Conservation (phyloP, 352 stramenopile genomes). For the Peronospora destructor region DNA sequence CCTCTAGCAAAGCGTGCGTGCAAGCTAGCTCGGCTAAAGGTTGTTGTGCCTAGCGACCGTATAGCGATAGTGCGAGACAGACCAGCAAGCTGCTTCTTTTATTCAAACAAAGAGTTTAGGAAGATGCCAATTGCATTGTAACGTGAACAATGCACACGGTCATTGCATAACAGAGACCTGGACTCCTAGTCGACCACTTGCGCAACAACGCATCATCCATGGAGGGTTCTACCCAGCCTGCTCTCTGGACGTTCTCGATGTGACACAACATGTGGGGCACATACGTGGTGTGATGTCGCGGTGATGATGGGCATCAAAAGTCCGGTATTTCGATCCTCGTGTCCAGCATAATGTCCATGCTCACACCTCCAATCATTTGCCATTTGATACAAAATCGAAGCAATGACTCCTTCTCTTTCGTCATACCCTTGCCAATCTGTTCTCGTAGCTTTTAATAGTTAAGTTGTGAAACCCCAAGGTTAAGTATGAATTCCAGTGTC, state of each 20-base stretch:
- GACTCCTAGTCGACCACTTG: background rate
- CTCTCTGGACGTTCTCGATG: conserved; percentile 3
- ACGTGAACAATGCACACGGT: background rate
- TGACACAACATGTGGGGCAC: conserved; percentile 11
- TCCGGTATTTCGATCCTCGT: background rate
- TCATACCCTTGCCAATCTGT: conserved; percentile 15
- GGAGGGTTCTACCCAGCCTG: background rate
- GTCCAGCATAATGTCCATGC: background rate
- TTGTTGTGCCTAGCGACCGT: background rate
- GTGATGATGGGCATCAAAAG: conserved; percentile 16
- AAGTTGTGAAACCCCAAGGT: conserved; percentile 2
- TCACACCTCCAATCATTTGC: too few species aligned
- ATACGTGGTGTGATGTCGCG: conserved; percentile 3
- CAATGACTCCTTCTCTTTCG: background rate
- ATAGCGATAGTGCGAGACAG: conserved; percentile 5
- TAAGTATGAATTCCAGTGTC: conserved; percentile 1
- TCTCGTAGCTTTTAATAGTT: conserved; percentile 12
- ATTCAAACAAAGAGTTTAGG: conserved; percentile 13
- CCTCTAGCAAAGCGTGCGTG: conserved; percentile 3
- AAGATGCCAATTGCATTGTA: conserved; percentile 7
- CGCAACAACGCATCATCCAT: conserved; percentile 4
- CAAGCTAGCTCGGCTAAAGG: background rate
- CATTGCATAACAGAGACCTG: conserved; percentile 1
- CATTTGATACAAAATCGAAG: background rate
- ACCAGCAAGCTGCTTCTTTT: conserved; percentile 24